Evolutionary conservation across 371 early-diverging fungal genomes (phyloP), one percentile per base, ranked within the genome.

Genomic region (Mucor circinelloides): DNA sequence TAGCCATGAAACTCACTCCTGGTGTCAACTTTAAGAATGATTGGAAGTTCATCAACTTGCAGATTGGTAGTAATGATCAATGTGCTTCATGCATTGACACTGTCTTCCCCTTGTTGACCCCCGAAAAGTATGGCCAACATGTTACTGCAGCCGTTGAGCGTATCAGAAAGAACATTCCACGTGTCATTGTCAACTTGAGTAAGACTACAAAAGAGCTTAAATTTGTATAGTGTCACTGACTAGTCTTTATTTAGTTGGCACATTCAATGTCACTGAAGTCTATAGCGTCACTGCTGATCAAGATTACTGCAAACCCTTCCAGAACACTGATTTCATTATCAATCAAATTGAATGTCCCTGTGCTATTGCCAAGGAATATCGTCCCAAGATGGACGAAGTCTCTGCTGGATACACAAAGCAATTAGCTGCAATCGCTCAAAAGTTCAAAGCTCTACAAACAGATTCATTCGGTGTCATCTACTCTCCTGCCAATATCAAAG

Each of bases 41-140:
- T 57, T 91, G 87, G 87, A 91, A 91, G 71, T 58, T 91, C 9
- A 70, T 86, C 0, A 85, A 83, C 6, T 58, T 91, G 12, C 88
- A 89, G 67, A 87, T 91, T 56, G 91, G 91, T n/a, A 84, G 82
- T 48, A 91, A 91, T 65, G 90, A 91, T 65, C 77, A 87, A 52
- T 91, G 91, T 68, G 82, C 78, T 28, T 74, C 85, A 1, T 88
- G 89, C 50, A 70, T 63, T n/a, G 70, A 61, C 6, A 25, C 63
- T 1, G 31, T 65, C 8, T 42, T 58, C 32, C 34, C 30, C 32
- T 59, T 68, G 0, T 69, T 76, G 2, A 48, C 72, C 15, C 80
- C 83, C 2, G 28, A 31, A 1, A 30, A 57, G 1, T 83, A 68
- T 40, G 65, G 67, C 25, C 42, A 65, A 15, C 69, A 83, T 57